These are phyloP conservation scores for Penicillium psychrosexuale DNA, from an alignment of 2,329 filamentous ascomycete species.

Conservation along the genomic window DNA sequence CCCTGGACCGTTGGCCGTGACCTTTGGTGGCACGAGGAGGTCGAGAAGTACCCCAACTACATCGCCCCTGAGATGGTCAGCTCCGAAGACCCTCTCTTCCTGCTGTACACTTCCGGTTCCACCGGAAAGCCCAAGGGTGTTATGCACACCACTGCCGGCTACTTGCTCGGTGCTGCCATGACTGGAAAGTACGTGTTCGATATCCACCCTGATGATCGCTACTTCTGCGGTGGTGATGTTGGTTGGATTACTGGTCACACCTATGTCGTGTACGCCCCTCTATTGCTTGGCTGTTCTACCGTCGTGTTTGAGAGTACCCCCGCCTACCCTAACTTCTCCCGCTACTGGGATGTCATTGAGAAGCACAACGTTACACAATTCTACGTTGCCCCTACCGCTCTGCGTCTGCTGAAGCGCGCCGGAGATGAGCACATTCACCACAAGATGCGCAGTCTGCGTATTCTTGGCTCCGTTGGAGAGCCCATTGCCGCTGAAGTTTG, in stretches of 20 bases:
- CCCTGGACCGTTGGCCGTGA: constrained; percentile 88
- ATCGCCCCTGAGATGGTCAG: constrained; percentile 83
- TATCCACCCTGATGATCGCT: constrained; percentile 87
- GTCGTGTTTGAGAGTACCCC: constrained; percentile 98
- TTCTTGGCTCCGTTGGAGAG: constrained; percentile 93
- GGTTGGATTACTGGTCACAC: constrained; percentile 99
- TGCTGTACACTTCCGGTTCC: constrained; percentile 96
- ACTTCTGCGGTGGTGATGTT: constrained; percentile 97
- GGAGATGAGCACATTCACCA: constrained; percentile 89
- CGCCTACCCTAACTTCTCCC: constrained; percentile 94
- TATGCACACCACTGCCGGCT: constrained; percentile 94
- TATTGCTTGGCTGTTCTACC: constrained; percentile 87
- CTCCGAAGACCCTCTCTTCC: constrained; percentile 93
- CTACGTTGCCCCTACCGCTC: constrained; percentile 93
- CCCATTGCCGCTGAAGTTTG: constrained; percentile 97
- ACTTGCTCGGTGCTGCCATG: constrained; percentile 85
- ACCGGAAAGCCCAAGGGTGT: constrained; percentile 99
- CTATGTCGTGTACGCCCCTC: constrained; percentile 94
- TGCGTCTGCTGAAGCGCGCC: constrained; percentile 90
- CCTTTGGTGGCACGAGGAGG: constrained; percentile 98
- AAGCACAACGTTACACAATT: constrained; percentile 96
- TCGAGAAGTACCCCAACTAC: constrained; percentile 93
- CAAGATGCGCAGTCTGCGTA: constrained; percentile 82
- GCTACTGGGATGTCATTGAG: constrained; percentile 98
- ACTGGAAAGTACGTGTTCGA: constrained; percentile 99